Percentiles rank a stretch among this genome's conserved stretches.
Evolutionary conservation across 352 stramenopile genomes (phyloP).

Genomic region (Blastocystis sp.): DNA sequence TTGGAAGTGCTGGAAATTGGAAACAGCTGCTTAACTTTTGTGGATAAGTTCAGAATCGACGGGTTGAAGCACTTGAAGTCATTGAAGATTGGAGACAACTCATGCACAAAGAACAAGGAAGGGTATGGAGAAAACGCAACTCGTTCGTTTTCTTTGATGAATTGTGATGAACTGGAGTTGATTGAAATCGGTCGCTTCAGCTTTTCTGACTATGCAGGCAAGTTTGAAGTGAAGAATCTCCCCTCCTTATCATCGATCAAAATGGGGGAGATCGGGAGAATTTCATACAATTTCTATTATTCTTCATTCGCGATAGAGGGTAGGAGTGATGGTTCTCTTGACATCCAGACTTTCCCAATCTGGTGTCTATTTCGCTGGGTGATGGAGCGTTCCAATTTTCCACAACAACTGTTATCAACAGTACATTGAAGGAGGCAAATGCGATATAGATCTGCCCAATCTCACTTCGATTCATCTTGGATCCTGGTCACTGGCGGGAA

Average conservation of each 20-base stretch:
- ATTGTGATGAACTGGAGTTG: not conserved
- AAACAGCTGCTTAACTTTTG: not conserved
- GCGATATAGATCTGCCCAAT: not conserved
- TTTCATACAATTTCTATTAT: not conserved
- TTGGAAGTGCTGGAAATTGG: no score
- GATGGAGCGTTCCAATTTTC: not conserved
- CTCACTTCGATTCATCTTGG: not conserved
- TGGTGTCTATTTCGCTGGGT: not conserved
- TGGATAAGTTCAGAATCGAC: not conserved
- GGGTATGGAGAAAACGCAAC: not conserved
- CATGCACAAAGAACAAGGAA: not conserved
- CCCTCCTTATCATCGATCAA: not conserved
- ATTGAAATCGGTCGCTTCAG: not conserved
- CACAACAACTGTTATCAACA: not conserved
- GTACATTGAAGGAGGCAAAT: not conserved
- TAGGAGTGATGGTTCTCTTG: not conserved
- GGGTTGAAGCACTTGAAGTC: not conserved
- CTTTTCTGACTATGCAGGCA: not conserved
- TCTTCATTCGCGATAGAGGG: not conserved
- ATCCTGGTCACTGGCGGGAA: not conserved
- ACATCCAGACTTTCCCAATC: not conserved
- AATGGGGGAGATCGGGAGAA: not conserved
- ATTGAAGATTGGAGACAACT: not conserved
- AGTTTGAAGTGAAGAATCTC: not conserved
- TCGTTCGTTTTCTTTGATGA: not conserved